Evolutionary conservation across 169 alveolate genomes (phyloP).

Genomic region (Plasmodium falciparum): DNA sequence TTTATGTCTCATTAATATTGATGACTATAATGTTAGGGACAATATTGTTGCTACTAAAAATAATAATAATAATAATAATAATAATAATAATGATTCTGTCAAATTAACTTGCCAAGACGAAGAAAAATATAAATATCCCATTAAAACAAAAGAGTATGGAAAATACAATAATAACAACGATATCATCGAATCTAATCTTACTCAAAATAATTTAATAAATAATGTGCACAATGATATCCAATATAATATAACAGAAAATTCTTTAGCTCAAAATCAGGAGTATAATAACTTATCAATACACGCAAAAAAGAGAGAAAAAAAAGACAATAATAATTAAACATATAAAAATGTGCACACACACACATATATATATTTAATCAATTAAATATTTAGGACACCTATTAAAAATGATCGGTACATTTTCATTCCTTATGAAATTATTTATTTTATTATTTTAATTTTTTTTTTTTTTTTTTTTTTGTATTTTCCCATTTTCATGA

Average conservation of each 20-base stretch:
- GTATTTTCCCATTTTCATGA: too few species aligned
- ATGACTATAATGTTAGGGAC: background rate
- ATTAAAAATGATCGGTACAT: too few species aligned
- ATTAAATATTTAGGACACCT: too few species aligned
- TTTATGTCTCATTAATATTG: background rate
- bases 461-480: too few species aligned
- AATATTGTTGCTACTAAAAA: background rate
- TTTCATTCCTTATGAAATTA: too few species aligned
- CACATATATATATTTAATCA: background rate
- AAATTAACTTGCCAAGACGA: background rate
- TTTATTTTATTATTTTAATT: too few species aligned
- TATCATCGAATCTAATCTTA: slow-evolving; percentile 17
- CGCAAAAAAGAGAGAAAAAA: slow-evolving; percentile 20
- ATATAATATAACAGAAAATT: slow-evolving; percentile 15
- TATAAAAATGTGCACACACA: background rate
- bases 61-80: background rate
- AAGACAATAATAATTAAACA: slow-evolving; percentile 1
- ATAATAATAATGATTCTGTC: background rate
- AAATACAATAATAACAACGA: slow-evolving; percentile 30
- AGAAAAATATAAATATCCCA: slow-evolving; percentile 3
- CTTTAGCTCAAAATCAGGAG: slow-evolving; percentile 5
- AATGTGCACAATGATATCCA: slow-evolving; percentile 38
- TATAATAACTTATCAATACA: background rate
- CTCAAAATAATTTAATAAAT: slow-evolving; percentile 45
- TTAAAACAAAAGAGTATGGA: slow-evolving; percentile 14